Conservation (phyloP, 768 basidiomycete genomes). For the Trametes elegans region DNA sequence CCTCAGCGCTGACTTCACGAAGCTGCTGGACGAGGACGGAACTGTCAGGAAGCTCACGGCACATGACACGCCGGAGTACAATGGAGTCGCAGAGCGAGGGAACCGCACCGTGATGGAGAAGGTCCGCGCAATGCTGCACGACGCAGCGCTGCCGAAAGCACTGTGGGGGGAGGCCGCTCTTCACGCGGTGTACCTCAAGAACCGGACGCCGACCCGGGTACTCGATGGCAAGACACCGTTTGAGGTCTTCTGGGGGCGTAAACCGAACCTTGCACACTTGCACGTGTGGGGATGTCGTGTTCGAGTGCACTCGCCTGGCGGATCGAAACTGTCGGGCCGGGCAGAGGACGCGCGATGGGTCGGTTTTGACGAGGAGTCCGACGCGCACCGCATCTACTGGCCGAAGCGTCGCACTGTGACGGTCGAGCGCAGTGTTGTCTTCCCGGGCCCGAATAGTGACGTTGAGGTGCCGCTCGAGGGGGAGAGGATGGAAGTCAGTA, state of each 20-base stretch:
- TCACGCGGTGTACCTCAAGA: conserved; percentile 25
- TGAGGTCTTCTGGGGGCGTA: conserved; percentile 16
- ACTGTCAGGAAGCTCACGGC: conserved; percentile 38
- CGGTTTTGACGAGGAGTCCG: conserved; percentile 20
- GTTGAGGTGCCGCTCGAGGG: conserved; percentile 16
- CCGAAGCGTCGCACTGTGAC: conserved; percentile 24
- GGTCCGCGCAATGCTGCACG: conserved; percentile 28
- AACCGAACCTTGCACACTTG: conserved; percentile 18
- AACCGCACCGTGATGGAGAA: conserved; percentile 28
- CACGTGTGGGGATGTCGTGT: conserved; percentile 15
- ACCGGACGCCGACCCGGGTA: conserved; percentile 14
- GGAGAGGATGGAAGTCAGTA: background rate
- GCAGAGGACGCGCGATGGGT: conserved; percentile 12
- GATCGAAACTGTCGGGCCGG: conserved; percentile 5
- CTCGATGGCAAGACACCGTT: conserved; percentile 22
- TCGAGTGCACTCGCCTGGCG: conserved; percentile 4
- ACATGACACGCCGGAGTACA: conserved; percentile 41
- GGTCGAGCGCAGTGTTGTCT: conserved; percentile 29
- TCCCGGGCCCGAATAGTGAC: background rate
- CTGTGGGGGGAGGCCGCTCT: conserved; percentile 32
- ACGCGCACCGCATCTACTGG: conserved; percentile 37
- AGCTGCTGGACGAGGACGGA: conserved; percentile 35
- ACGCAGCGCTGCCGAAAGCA: conserved; percentile 19
- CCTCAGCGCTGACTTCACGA: conserved; percentile 28
- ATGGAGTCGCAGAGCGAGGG: conserved; percentile 38